A percentile compares a stretch with the other conserved stretches of the same genome.
Evolutionary conservation across 345 rosid genomes (phyloP).

Genomic region (Eucalyptus viminalis): DNA sequence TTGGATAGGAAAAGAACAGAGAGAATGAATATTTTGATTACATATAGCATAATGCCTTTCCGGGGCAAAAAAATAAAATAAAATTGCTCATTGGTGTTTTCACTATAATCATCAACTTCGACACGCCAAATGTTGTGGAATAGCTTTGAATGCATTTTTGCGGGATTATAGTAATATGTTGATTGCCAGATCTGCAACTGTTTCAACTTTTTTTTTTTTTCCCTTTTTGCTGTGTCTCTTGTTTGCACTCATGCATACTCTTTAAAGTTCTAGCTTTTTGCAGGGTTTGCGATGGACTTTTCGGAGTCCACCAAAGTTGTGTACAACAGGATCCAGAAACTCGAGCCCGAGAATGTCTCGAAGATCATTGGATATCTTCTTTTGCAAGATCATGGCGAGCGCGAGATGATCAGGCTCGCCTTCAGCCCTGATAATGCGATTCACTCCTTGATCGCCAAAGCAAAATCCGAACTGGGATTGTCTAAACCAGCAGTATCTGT

Average conservation of each 20-base stretch:
- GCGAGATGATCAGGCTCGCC: constrained; percentile 84
- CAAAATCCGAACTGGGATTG: constrained; percentile 48
- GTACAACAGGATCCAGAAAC: constrained; percentile 64
- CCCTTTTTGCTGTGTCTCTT: neutral
- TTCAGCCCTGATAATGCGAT: constrained; percentile 62
- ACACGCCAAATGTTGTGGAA: neutral
- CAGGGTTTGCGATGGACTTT: constrained; percentile 44
- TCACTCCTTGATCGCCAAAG: constrained; percentile 44
- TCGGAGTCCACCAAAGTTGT: constrained; percentile 70
- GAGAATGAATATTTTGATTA: neutral
- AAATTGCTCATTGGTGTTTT: neutral
- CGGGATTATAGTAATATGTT: neutral
- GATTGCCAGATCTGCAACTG: neutral
- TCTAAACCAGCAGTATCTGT: constrained; percentile 15
- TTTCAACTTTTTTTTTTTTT: neutral
- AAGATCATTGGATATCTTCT: constrained; percentile 80
- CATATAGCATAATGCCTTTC: neutral
- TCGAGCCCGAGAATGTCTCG: constrained; percentile 77
- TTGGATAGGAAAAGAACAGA: neutral
- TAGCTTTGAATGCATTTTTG: neutral
- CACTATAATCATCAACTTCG: neutral
- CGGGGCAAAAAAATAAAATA: neutral
- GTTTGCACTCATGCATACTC: neutral
- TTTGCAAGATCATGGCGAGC: constrained; percentile 60
- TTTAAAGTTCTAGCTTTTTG: neutral